phyloP scores from a whole-genome alignment of 2,329 filamentous ascomycete species.

The Berkeleyomyces basicola region DNA sequence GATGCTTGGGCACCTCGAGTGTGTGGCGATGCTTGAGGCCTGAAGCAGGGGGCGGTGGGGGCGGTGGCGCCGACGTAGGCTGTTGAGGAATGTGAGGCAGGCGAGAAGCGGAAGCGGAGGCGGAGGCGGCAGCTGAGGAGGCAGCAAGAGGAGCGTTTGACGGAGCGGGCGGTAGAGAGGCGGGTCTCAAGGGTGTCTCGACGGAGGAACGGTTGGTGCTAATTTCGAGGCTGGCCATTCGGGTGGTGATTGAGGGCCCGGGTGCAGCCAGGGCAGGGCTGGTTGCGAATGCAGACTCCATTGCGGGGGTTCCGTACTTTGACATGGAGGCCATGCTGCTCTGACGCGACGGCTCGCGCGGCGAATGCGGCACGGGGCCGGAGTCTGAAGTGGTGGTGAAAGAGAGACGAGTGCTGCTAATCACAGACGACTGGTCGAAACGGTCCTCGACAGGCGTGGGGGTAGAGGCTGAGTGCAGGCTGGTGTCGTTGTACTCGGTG shows the following conservation, averaged over 20 bases:
- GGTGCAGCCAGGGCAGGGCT: constrained; percentile 2
- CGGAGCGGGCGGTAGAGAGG: constrained; percentile 2
- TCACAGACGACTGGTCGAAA: constrained; percentile 12
- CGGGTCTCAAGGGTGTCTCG: background rate
- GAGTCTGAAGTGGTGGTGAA: background rate
- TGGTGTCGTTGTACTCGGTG: constrained; percentile 12
- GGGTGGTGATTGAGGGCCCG: constrained; percentile 7
- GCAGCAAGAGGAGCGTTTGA: background rate
- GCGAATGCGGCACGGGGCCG: constrained; percentile 1
- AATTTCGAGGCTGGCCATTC: constrained; percentile 11
- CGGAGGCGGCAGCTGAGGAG: background rate
- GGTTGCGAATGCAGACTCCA: background rate
- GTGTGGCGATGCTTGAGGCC: constrained; percentile 71
- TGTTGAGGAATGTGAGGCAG: constrained; percentile 4
- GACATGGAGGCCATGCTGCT: constrained; percentile 12
- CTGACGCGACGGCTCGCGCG: constrained; percentile 10
- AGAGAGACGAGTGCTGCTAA: background rate
- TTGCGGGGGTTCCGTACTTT: background rate
- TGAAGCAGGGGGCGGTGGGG: constrained; percentile 21
- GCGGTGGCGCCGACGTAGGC: constrained; percentile 11
- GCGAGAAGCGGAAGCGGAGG: constrained; percentile 6
- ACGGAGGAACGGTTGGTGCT: constrained; percentile 3
- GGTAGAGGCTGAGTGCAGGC: constrained; percentile 11
- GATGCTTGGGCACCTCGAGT: constrained; percentile 62
- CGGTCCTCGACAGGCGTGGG: constrained; percentile 11